These are phyloP conservation scores for Mucor plumbeus DNA, from an alignment of 371 early-diverging fungal genomes.

Conservation along the genomic window DNA sequence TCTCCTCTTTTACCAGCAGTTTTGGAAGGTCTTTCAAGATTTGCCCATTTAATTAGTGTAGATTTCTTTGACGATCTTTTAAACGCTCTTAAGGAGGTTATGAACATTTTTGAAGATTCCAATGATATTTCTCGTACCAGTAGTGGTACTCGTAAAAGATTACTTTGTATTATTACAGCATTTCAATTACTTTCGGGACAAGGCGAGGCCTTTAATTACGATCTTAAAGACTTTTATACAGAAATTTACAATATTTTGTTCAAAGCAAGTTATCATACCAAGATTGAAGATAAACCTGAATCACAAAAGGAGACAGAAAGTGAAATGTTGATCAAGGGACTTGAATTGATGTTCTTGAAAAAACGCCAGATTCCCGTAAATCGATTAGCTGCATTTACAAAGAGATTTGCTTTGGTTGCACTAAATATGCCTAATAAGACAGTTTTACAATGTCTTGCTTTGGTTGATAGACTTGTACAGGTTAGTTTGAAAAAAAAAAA, in stretches of 20 bases:
- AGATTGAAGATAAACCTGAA: conserved; percentile 59
- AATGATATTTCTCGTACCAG: conserved; percentile 44
- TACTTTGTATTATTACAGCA: conserved; percentile 89
- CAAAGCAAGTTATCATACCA: conserved; percentile 69
- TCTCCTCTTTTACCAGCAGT: conserved; percentile 84
- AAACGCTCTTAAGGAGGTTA: conserved; percentile 79
- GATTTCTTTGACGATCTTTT: conserved; percentile 94
- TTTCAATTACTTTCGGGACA: conserved; percentile 87
- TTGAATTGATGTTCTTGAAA: conserved; percentile 84
- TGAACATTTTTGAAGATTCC: conserved; percentile 49
- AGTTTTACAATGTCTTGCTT: conserved; percentile 39
- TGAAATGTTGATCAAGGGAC: conserved; percentile 77
- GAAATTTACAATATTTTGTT: conserved; percentile 80
- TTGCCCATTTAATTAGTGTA: conserved; percentile 92
- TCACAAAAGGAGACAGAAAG: conserved; percentile 64
- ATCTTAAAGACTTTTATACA: conserved; percentile 84
- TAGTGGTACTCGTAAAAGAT: conserved; percentile 63
- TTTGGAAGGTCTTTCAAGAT: conserved; percentile 89
- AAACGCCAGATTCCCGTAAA: conserved; percentile 77
- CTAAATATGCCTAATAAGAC: conserved; percentile 57
- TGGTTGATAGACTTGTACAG: conserved; percentile 42
- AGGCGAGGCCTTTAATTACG: conserved; percentile 87
- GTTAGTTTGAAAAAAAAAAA: conserved; percentile 21
- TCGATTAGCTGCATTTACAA: conserved; percentile 74
- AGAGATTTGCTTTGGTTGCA: conserved; percentile 64